phyloP scores from a whole-genome alignment of 805 yeast genomes.

The Candida parachauliodes region DNA sequence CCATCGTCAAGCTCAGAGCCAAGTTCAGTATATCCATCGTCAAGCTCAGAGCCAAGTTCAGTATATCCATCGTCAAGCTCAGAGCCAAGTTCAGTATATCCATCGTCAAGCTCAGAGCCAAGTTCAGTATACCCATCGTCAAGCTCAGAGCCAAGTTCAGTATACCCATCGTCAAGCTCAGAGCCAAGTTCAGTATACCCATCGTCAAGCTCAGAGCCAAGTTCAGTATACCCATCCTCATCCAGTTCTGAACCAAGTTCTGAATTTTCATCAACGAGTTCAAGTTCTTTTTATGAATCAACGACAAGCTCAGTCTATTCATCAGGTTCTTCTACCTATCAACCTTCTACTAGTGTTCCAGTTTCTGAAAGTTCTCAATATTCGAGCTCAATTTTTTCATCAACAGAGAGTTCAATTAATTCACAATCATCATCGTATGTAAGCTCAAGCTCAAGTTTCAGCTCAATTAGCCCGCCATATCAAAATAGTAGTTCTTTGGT shows the following conservation, averaged over 20 bases:
- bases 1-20: neutral
- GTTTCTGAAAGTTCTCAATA: neutral
- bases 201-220: neutral
- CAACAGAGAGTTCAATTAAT: neutral
- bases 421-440: neutral
- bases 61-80: neutral
- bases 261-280: neutral
- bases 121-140: neutral
- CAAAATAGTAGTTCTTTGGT: neutral
- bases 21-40: neutral
- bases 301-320: neutral
- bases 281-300: neutral
- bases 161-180: neutral
- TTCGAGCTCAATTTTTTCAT: neutral
- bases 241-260: neutral
- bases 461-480: slow-evolving; percentile 1
- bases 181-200: neutral
- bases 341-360: neutral
- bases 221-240: neutral
- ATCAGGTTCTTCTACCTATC: neutral
- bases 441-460: slow-evolving; percentile 1
- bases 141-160: neutral
- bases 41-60: neutral
- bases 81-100: neutral
- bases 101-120: neutral